These are phyloP conservation scores for Magnolia sinica DNA, from an alignment of 164 flowering plant species.

Conservation along the genomic window DNA sequence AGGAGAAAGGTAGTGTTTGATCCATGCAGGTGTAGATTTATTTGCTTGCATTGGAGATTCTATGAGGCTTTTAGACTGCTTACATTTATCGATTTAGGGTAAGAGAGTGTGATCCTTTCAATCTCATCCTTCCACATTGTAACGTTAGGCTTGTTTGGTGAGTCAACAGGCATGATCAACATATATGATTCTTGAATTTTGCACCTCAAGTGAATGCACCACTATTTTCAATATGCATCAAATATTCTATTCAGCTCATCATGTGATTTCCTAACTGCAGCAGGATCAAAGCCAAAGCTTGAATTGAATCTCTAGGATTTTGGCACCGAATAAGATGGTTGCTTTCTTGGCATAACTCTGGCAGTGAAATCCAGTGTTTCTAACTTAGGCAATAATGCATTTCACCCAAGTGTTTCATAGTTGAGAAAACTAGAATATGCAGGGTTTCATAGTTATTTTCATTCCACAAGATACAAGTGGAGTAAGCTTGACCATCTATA, in stretches of 20 bases:
- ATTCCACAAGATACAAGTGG: neutral
- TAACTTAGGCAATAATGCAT: slow-evolving; percentile 37
- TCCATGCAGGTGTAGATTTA: too few relatives aligned
- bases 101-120: too few relatives aligned
- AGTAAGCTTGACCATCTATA: too few relatives aligned
- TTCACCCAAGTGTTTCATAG: neutral
- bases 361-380: slow-evolving; percentile 75
- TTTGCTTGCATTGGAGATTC: too few relatives aligned
- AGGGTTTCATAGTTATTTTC: neutral
- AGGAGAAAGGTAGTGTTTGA: too few relatives aligned
- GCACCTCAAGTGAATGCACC: too few relatives aligned
- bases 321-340: slow-evolving; percentile 61
- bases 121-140: too few relatives aligned
- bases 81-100: too few relatives aligned
- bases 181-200: neutral
- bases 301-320: slow-evolving; percentile 84
- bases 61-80: too few relatives aligned
- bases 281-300: slow-evolving; percentile 69
- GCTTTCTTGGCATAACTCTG: slow-evolving; percentile 81
- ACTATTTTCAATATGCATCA: neutral
- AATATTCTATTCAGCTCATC: neutral
- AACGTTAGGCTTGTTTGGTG: slow-evolving; percentile 18
- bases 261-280: neutral
- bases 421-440: too few relatives aligned
- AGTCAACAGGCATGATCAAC: slow-evolving; percentile 10